phyloP scores from a whole-genome alignment of 2,329 filamentous ascomycete genomes.

The Ceratocystis destructans region DNA sequence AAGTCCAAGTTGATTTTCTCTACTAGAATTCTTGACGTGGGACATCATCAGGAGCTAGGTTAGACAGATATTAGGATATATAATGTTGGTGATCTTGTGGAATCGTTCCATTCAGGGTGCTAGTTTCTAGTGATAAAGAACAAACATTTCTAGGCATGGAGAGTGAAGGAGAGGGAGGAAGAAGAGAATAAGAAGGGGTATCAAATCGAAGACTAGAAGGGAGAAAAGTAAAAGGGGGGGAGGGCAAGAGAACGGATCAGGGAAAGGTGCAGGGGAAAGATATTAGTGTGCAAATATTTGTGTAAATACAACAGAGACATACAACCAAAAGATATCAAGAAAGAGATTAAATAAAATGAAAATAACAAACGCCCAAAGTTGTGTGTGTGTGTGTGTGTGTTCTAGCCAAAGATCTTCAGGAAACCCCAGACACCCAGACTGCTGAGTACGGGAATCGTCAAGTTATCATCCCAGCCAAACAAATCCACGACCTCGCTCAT shows the following conservation, averaged over 20 bases:
- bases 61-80: too few species aligned
- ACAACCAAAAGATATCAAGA: slow-evolving; percentile 4
- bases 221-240: background rate
- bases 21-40: too few species aligned
- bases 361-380: background rate
- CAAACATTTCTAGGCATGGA: background rate
- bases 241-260: background rate
- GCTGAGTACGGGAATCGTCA: slow-evolving; percentile 88
- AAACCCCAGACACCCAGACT: slow-evolving; percentile 84
- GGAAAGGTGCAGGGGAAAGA: background rate
- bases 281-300: slow-evolving; percentile 2
- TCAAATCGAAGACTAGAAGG: background rate
- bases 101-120: background rate
- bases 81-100: too few species aligned
- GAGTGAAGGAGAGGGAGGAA: background rate
- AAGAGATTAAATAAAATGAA: background rate
- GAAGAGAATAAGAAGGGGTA: background rate
- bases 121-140: background rate
- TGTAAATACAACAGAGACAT: background rate
- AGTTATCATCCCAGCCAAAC: slow-evolving; percentile 91
- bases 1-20: too few species aligned
- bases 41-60: too few species aligned
- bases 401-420: slow-evolving; percentile 65
- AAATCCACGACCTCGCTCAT: slow-evolving; percentile 82
- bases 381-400: background rate